Base-by-base conservation (phyloP, 306 rosid genomes). In the Prunus salicina region DNA sequence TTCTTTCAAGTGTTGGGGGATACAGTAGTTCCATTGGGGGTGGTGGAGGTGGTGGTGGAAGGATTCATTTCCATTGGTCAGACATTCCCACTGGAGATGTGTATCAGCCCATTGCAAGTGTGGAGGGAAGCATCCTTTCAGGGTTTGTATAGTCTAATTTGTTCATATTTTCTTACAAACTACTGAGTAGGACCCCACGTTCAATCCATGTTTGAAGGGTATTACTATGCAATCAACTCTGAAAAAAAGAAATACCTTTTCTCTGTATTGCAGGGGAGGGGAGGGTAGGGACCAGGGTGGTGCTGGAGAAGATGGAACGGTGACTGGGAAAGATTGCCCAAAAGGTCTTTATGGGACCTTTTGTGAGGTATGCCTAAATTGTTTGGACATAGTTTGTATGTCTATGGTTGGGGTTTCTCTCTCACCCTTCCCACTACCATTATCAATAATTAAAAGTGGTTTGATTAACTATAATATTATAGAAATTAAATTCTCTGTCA, bases 41-140 rank as follows among this genome's bases (percentile, higher is more conserved):
- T 19, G 99, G 99, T 57, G 99, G 97, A 45, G 99, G 99, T 15
- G 98, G 99, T 78, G 99, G 99, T 30, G 99, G 99, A 78, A 88
- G 98, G 87, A 84, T 96, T 85, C 99, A 96, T 81, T 92, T 96
- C 78, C 98, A 96, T 79, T 96, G 99, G 99, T 88, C 93, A 45
- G 88, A 89, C 82, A 91, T 96, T 82, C 91, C 99, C 53, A 91
- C 90, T 19, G 99, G 99, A 79, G 98, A 96, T 86, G 93, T 89
- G 68, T 96, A 92, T 85, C 94, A 82, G 93, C 96, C 99, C 76
- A 89, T 96, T 81, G 99, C 99, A 79, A 83, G 51, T 67, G 93
- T 96, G 82, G 62, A 86, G 62, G 99, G 99, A 75, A 84, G 49
- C 82, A 91, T 96, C 74, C 68, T 77, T 68, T 79, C 88, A 63